Evolutionary conservation across 257 asterid genomes (phyloP).

Genomic region (Nyctanthes arbortristis): DNA sequence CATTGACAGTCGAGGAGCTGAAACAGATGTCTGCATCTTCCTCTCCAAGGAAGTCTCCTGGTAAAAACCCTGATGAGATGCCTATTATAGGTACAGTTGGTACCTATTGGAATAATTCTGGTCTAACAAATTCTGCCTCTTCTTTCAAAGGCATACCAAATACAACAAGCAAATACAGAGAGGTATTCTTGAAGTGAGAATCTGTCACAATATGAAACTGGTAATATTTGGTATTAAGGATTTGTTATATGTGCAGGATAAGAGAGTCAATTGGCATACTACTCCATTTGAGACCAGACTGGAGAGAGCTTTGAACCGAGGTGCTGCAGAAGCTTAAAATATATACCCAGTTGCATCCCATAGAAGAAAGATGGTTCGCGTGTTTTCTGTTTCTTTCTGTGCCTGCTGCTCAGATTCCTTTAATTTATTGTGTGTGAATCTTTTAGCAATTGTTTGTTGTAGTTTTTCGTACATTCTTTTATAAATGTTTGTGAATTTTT

Average conservation of each 20-base stretch:
- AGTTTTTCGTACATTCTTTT: not conserved
- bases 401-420: not conserved
- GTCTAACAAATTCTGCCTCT: slow-evolving; percentile 40
- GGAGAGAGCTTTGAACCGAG: slow-evolving; percentile 68
- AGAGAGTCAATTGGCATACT: slow-evolving; percentile 81
- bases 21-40: slow-evolving; percentile 60
- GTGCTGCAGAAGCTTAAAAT: slow-evolving; percentile 48
- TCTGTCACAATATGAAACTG: slow-evolving; percentile 12
- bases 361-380: not conserved
- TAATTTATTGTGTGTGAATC: not conserved
- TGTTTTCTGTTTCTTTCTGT: not conserved
- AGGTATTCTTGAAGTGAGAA: slow-evolving; percentile 51
- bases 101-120: slow-evolving; percentile 70
- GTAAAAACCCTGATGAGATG: slow-evolving; percentile 88
- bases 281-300: slow-evolving; percentile 90
- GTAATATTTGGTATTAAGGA: slow-evolving; percentile 11
- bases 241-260: slow-evolving; percentile 61
- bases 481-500: slow-evolving; percentile 1
- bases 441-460: not conserved
- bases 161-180: slow-evolving; percentile 89
- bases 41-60: slow-evolving; percentile 80
- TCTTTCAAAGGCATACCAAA: slow-evolving; percentile 88
- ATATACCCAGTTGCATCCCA: not conserved
- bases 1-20: slow-evolving; percentile 87
- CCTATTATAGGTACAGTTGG: slow-evolving; percentile 94